Percentiles rank a stretch among this genome's conserved stretches.
Conservation (phyloP, 257 asterid species). For the Prunella vulgaris region DNA sequence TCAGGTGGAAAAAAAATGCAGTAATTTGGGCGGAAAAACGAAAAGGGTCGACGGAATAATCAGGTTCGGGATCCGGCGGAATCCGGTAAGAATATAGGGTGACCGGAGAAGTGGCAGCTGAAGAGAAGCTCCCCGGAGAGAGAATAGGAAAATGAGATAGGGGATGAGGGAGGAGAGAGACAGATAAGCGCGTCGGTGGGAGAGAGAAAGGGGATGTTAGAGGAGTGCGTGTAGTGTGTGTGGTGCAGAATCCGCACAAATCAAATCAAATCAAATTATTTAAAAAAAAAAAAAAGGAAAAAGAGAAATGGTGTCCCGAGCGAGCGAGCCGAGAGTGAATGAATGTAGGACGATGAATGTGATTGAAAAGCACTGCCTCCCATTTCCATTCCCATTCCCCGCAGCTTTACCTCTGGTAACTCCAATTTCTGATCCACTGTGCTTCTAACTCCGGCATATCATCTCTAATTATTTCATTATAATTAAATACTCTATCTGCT, state of each 20-base stretch:
- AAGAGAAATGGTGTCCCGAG: too few relatives aligned
- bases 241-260: slow-evolving; percentile 25
- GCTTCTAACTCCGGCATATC: too few relatives aligned
- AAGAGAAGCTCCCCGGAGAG: background rate
- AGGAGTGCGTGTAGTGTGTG: slow-evolving; percentile 16
- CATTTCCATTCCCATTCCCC: too few relatives aligned
- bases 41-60: background rate
- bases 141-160: background rate
- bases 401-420: too few relatives aligned
- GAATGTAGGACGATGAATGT: too few relatives aligned
- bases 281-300: background rate
- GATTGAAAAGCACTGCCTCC: too few relatives aligned
- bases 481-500: too few relatives aligned
- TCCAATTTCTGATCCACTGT: too few relatives aligned
- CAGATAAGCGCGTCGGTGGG: slow-evolving; percentile 23
- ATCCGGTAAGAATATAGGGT: slow-evolving; percentile 1
- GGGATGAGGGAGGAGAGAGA: slow-evolving; percentile 1
- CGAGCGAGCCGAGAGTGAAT: too few relatives aligned
- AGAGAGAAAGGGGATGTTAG: background rate
- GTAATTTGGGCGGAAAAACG: background rate
- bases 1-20: background rate
- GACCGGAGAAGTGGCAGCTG: slow-evolving; percentile 19
- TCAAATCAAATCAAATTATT: background rate
- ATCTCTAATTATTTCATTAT: too few relatives aligned
- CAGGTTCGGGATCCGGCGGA: slow-evolving; percentile 22